These are phyloP conservation scores for Xylaria sp. DNA, from an alignment of 2,329 filamentous ascomycete species.

Conservation along the genomic window DNA sequence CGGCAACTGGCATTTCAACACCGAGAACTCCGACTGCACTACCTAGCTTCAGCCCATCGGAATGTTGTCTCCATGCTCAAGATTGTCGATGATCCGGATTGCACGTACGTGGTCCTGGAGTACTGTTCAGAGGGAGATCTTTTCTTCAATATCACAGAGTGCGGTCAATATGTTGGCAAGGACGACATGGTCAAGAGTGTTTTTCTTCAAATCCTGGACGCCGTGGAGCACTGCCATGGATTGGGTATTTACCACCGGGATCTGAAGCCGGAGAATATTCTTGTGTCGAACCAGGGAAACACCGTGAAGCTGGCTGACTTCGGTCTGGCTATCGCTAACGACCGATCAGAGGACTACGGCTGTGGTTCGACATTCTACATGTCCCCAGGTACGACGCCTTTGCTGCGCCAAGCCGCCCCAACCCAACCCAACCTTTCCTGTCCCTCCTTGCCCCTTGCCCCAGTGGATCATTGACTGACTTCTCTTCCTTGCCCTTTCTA, in stretches of 20 bases:
- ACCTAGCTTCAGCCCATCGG: slow-evolving; percentile 78
- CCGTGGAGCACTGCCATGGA: slow-evolving; percentile 90
- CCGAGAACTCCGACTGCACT: slow-evolving; percentile 87
- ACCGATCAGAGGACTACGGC: slow-evolving; percentile 86
- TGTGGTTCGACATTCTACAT: slow-evolving; percentile 99
- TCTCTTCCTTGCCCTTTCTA: slow-evolving; percentile 36
- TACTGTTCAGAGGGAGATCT: slow-evolving; percentile 96
- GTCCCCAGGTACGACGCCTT: slow-evolving; percentile 76
- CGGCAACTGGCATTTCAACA: slow-evolving; percentile 87
- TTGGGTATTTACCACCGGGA: slow-evolving; percentile 95
- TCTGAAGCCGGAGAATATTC: slow-evolving; percentile 95
- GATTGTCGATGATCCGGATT: slow-evolving; percentile 87
- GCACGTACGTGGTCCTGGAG: slow-evolving; percentile 93
- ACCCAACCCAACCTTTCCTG: background rate
- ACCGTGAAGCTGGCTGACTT: slow-evolving; percentile 97
- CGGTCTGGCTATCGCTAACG: slow-evolving; percentile 82
- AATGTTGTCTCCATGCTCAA: slow-evolving; percentile 92
- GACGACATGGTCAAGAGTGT: slow-evolving; percentile 80
- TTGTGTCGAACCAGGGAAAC: slow-evolving; percentile 81
- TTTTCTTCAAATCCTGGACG: slow-evolving; percentile 94
- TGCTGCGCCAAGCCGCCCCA: slow-evolving; percentile 13
- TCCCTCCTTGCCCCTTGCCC: too few species aligned
- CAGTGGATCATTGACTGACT: slow-evolving; percentile 22
- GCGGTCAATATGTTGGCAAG: slow-evolving; percentile 87
- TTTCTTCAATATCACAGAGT: slow-evolving; percentile 95